Evolutionary conservation across 2,329 filamentous ascomycete species (phyloP), one percentile per base, ranked within the genome.

Genomic region (Calonectria leucothoes): DNA sequence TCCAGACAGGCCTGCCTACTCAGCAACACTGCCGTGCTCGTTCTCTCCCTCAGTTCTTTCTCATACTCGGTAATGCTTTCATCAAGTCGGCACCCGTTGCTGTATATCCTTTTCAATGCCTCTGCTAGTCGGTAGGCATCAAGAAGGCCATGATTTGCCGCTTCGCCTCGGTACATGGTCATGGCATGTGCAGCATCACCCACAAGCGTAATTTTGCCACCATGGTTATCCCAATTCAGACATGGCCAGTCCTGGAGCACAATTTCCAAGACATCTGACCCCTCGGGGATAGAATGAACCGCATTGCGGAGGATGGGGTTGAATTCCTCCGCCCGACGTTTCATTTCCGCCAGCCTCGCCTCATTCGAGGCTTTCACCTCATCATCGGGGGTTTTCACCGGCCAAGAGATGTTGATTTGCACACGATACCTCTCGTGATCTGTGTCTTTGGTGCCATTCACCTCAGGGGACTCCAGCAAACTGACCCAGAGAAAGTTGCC

Each of bases 101-200:
- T 25, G 39, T 78, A 74, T 0, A 80, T 57, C 8, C 61, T 67
- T 20, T 72, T 72, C n/a, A 83, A 73, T 17, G 73, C 76, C 49
- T 78, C 75, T 17, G 75, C 69, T 45, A 86, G 77, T 45, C 80
- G 74, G 45, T 80, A 81, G 2, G 84, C 84, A 64, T 86, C 84
- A n/a, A 85, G 78, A 15, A 86, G 84, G 20, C 84, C 84, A 70
- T 86, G 84, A 68, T 86, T 86, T 10, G 80, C 82, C 1, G 81
- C 85, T 66, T 86, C 84, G 31, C 85, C 85, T 20, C 85, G 82
- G 66, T 83, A 90, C 88, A 90, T 90, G 35, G 88, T 89, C 89
- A 91, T 91, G n/a, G 89, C 87, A 79, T 91, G 89, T 0, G 89
- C 89, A 2, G 89, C 86, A 77, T 91, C 90, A 4, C 90, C 89